Evolutionary conservation across 2,329 filamentous ascomycete genomes (phyloP).

Genomic region (Penicillium palitans): DNA sequence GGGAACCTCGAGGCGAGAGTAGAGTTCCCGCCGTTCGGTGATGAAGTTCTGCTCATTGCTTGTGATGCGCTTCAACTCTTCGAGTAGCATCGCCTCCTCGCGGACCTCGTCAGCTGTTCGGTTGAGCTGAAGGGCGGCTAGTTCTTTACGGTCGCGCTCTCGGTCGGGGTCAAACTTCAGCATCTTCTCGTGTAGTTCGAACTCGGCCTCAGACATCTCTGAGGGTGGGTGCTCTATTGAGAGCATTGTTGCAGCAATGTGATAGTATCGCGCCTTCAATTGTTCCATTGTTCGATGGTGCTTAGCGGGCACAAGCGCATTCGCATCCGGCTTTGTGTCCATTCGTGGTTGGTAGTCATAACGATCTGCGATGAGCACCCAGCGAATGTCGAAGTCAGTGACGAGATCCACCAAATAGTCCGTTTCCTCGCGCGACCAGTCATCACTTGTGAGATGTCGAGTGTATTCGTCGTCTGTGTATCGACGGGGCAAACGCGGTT

Average conservation of each 20-base stretch:
- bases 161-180: slow-evolving; percentile 78
- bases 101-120: slow-evolving; percentile 83
- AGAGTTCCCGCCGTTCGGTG: slow-evolving; percentile 83
- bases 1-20: slow-evolving; percentile 82
- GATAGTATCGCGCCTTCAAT: slow-evolving; percentile 87
- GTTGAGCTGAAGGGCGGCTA: slow-evolving; percentile 75
- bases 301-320: slow-evolving; percentile 39
- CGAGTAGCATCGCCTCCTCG: slow-evolving; percentile 84
- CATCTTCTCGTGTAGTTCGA: slow-evolving; percentile 79
- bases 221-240: slow-evolving; percentile 74
- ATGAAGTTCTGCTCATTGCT: slow-evolving; percentile 82
- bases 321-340: slow-evolving; percentile 31
- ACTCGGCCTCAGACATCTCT: slow-evolving; percentile 85
- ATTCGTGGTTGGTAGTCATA: slow-evolving; percentile 65
- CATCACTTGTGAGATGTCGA: slow-evolving; percentile 66
- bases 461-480: slow-evolving; percentile 90
- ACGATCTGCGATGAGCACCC: slow-evolving; percentile 88
- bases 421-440: slow-evolving; percentile 92
- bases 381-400: slow-evolving; percentile 79
- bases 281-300: slow-evolving; percentile 76
- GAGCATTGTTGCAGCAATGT: slow-evolving; percentile 79
- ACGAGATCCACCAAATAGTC: slow-evolving; percentile 81
- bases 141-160: slow-evolving; percentile 78
- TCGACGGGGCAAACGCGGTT: slow-evolving; percentile 67
- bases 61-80: slow-evolving; percentile 90